phyloP scores from a whole-genome alignment of 2,329 filamentous ascomycete genomes.

The Cryoendolithus antarcticus region DNA sequence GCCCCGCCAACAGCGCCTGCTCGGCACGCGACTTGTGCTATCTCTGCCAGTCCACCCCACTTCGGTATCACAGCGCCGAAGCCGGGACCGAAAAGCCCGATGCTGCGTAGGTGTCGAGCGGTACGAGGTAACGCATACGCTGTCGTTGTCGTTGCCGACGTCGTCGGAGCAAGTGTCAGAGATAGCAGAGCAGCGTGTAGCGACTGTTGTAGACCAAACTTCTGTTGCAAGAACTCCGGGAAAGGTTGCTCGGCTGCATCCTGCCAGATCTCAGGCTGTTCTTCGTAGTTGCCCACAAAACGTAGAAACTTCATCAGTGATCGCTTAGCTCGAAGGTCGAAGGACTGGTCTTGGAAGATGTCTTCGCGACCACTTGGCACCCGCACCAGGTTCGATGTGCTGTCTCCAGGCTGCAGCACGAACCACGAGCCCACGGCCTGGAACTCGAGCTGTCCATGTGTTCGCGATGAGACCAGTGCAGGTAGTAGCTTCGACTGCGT shows the following conservation, averaged over 20 bases:
- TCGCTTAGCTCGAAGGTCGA: slow-evolving; percentile 72
- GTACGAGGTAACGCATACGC: slow-evolving; percentile 63
- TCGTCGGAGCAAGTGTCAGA: slow-evolving; percentile 60
- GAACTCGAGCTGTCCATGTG: slow-evolving; percentile 84
- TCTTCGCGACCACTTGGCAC: slow-evolving; percentile 87
- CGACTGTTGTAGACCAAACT: slow-evolving; percentile 45
- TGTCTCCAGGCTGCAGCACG: slow-evolving; percentile 40
- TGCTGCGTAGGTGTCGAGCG: slow-evolving; percentile 68
- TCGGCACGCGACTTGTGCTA: slow-evolving; percentile 82
- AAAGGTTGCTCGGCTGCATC: slow-evolving; percentile 44
- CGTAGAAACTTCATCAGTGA: slow-evolving; percentile 88
- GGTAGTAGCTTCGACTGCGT: slow-evolving; percentile 65
- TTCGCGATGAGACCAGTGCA: slow-evolving; percentile 75
- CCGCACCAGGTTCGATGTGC: slow-evolving; percentile 27
- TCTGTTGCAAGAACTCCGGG: slow-evolving; percentile 43
- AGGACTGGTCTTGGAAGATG: slow-evolving; percentile 65
- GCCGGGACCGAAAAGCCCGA: slow-evolving; percentile 75
- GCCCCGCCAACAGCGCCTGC: slow-evolving; percentile 83
- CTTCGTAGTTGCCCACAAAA: slow-evolving; percentile 64
- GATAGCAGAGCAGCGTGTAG: slow-evolving; percentile 56
- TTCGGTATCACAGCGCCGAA: slow-evolving; percentile 86
- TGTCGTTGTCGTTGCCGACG: slow-evolving; percentile 42
- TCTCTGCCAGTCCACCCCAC: slow-evolving; percentile 81
- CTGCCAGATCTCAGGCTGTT: slow-evolving; percentile 48
- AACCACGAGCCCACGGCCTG: slow-evolving; percentile 88